Conservation (phyloP, 192 early-diverging fungal genomes). For the Chytriomyces hyalinus region DNA sequence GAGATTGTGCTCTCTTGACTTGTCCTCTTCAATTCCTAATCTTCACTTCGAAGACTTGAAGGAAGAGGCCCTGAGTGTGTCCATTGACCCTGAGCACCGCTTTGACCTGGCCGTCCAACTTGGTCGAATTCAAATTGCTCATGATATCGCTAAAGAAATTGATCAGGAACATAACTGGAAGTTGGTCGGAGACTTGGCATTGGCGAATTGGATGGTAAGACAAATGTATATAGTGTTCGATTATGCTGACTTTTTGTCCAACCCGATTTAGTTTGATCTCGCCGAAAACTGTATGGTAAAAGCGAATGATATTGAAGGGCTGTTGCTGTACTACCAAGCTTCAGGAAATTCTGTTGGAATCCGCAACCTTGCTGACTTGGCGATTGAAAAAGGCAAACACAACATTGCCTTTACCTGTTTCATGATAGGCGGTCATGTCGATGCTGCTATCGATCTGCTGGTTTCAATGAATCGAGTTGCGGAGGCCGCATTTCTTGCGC, state of each 20-base stretch:
- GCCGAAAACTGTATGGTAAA: conserved; percentile 88
- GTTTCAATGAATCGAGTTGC: conserved; percentile 85
- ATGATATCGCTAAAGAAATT: conserved; percentile 80
- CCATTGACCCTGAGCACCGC: conserved; percentile 91
- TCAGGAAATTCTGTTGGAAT: conserved; percentile 83
- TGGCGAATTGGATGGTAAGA: conserved; percentile 79
- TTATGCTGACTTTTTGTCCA: conserved; percentile 2
- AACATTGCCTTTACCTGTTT: conserved; percentile 92
- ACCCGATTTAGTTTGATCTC: conserved; percentile 64
- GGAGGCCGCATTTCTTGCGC: conserved; percentile 93
- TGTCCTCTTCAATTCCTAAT: not conserved
- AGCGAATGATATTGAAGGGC: conserved; percentile 88
- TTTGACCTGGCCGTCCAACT: conserved; percentile 95
- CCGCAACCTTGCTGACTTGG: conserved; percentile 70
- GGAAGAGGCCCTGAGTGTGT: conserved; percentile 92
- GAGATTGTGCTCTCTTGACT: not conserved
- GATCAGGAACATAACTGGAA: conserved; percentile 95
- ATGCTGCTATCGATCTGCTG: conserved; percentile 87
- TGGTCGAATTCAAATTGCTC: conserved; percentile 80
- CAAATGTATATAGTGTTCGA: not conserved
- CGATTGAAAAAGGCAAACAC: conserved; percentile 77
- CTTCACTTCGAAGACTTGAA: conserved; percentile 63
- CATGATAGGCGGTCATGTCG: conserved; percentile 73
- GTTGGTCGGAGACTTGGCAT: conserved; percentile 86
- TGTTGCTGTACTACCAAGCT: conserved; percentile 90